Evolutionary conservation across 441 rosid genomes (phyloP), one percentile per base, ranked within the genome.

Genomic region (Raphanus hybrid): DNA sequence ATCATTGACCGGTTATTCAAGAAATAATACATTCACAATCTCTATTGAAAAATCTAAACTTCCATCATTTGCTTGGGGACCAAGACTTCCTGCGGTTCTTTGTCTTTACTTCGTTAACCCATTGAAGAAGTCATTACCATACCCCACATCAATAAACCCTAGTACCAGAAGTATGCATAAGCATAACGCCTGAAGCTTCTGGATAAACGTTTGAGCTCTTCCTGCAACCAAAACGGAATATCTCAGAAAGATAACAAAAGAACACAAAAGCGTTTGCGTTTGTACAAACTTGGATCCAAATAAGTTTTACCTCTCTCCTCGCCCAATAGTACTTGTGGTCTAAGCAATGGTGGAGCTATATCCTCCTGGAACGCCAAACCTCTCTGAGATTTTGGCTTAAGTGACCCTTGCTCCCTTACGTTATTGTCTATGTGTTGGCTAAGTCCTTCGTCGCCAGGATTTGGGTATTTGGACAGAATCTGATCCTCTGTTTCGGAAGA

Each of bases 111-210:
- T 87, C 29, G 77, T 82, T 82, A 92, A 84, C 74, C 92, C 89
- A 5, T 71, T 66, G 86, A 89, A 92, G 86, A 92, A 92, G 77
- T 89, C 91, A 80, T 87, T 83, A 23, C 82, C 85, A 15, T 83
- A 84, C 27, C 93, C 96, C 72, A 87, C 78, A 80, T 74, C 85
- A 45, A 73, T 80, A 70, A 92, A 76, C 77, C 92, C 94, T 85
- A 87, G 77, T 75, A 89, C 96, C 69, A 89, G 64, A 76, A 92
- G 87, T 63, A 84, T 76, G 63, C 82, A 78, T 69, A 80, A 75
- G 65, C 72, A 84, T 59, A 88, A 43, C 64, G 78, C 79, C 75
- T 83, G 81, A 64, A 82, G 48, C 76, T 82, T 90, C 86, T 78
- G 81, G 60, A 75, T 74, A 64, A 88, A 82, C 41, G 55, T 73